These are phyloP conservation scores for Boletus pseudo-olivaceus DNA, from an alignment of 768 basidiomycete genomes.

Conservation along the genomic window DNA sequence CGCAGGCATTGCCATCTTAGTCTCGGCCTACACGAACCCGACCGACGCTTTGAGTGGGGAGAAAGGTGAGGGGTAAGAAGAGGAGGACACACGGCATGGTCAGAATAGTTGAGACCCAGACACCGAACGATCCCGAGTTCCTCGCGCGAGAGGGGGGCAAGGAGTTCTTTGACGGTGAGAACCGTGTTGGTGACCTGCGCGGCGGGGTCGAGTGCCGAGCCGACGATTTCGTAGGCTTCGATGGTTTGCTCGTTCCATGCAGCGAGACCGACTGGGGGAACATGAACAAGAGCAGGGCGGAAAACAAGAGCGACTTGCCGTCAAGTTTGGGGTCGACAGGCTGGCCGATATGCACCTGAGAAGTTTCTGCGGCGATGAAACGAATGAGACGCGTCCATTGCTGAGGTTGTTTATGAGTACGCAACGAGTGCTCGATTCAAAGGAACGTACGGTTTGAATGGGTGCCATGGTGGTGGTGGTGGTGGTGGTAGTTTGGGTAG, in stretches of 20 bases:
- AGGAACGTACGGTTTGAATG: slow-evolving; percentile 48
- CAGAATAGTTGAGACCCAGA: slow-evolving; percentile 79
- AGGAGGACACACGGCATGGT: slow-evolving; percentile 60
- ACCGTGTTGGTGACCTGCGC: slow-evolving; percentile 61
- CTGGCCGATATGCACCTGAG: slow-evolving; percentile 71
- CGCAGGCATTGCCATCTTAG: slow-evolving; percentile 61
- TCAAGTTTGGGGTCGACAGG: slow-evolving; percentile 67
- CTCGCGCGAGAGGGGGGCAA: slow-evolving; percentile 64
- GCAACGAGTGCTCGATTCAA: too few relatives aligned
- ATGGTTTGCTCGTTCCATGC: slow-evolving; percentile 51
- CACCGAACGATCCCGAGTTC: slow-evolving; percentile 71
- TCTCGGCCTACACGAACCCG: slow-evolving; percentile 50
- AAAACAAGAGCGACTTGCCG: slow-evolving; percentile 35
- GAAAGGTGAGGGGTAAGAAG: not conserved
- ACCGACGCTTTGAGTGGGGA: not conserved
- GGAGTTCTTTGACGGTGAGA: slow-evolving; percentile 67
- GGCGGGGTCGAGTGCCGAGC: slow-evolving; percentile 62
- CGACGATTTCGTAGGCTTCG: slow-evolving; percentile 68
- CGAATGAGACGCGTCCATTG: slow-evolving; percentile 78
- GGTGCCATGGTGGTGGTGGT: slow-evolving; percentile 48
- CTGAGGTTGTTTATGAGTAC: slow-evolving; percentile 8
- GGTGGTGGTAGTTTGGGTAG: not conserved
- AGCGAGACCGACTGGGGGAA: slow-evolving; percentile 55
- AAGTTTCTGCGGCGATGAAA: slow-evolving; percentile 74
- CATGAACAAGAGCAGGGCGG: not conserved